Percentiles rank a stretch among this genome's conserved stretches.
Conservation (phyloP, 2,329 filamentous ascomycete species). For the Colletotrichum sp. region DNA sequence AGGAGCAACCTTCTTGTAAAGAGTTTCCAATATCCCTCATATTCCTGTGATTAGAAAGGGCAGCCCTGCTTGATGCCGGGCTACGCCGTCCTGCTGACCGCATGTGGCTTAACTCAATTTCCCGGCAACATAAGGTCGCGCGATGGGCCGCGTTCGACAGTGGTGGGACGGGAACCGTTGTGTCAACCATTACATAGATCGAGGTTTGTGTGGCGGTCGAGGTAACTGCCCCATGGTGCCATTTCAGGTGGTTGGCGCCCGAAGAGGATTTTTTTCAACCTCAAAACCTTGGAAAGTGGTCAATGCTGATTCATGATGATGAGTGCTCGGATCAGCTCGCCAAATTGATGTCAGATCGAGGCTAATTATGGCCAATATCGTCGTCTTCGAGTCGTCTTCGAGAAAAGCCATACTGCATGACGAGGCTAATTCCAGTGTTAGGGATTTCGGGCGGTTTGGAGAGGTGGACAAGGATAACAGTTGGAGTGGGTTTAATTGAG, state of each 20-base stretch:
- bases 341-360: not conserved
- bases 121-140: not conserved
- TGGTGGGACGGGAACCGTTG: not conserved
- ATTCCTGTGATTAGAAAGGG: not conserved
- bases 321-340: not conserved
- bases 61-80: not conserved
- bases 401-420: not conserved
- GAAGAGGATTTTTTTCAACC: not conserved
- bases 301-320: not conserved
- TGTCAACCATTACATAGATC: not conserved
- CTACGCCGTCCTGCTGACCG: not conserved
- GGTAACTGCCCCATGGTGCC: not conserved
- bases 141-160: not conserved
- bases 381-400: not conserved
- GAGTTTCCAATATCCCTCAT: not conserved
- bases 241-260: not conserved
- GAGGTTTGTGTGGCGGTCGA: not conserved
- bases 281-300: not conserved
- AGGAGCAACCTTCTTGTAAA: not conserved
- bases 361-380: not conserved
- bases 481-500: not conserved
- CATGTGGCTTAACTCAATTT: not conserved
- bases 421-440: not conserved
- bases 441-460: not conserved
- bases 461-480: not conserved